A percentile compares a stretch with the other conserved stretches of the same genome.
Evolutionary conservation across 306 rosid genomes (phyloP).

Genomic region (Pyrus betulifolia): DNA sequence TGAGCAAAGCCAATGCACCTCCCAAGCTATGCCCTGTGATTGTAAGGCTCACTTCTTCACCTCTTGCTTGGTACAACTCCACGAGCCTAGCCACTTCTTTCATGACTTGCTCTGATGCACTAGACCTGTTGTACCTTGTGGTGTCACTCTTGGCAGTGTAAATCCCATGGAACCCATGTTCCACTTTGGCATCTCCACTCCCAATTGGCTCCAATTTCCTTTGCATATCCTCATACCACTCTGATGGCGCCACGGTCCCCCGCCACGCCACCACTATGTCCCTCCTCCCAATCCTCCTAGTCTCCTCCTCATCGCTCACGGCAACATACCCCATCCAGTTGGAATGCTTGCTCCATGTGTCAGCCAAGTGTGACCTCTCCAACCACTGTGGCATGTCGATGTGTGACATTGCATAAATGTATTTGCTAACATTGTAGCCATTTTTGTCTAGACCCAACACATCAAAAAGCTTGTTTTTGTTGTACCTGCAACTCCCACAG

Average conservation of each 20-base stretch:
- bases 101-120: conserved; percentile 67
- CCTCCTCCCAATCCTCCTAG: conserved; percentile 48
- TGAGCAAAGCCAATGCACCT: conserved; percentile 55
- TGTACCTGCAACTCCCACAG: conserved; percentile 57
- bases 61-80: conserved; percentile 23
- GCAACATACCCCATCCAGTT: conserved; percentile 70
- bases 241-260: conserved; percentile 55
- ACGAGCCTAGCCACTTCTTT: conserved; percentile 32
- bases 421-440: conserved; percentile 41
- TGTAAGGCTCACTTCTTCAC: conserved; percentile 53
- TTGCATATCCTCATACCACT: conserved; percentile 60
- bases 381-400: conserved; percentile 54
- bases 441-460: conserved; percentile 30
- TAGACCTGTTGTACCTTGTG: conserved; percentile 52
- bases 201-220: conserved; percentile 44
- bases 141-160: conserved; percentile 41
- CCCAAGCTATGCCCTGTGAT: conserved; percentile 77
- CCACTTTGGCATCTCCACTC: conserved; percentile 40
- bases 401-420: conserved; percentile 57
- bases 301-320: conserved; percentile 42
- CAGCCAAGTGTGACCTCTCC: conserved; percentile 40
- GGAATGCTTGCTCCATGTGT: conserved; percentile 60
- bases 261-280: conserved; percentile 61
- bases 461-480: conserved; percentile 26
- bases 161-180: conserved; percentile 55